These are phyloP conservation scores for Vachellia pachyceras DNA, from an alignment of 306 rosid genomes.

Conservation along the genomic window DNA sequence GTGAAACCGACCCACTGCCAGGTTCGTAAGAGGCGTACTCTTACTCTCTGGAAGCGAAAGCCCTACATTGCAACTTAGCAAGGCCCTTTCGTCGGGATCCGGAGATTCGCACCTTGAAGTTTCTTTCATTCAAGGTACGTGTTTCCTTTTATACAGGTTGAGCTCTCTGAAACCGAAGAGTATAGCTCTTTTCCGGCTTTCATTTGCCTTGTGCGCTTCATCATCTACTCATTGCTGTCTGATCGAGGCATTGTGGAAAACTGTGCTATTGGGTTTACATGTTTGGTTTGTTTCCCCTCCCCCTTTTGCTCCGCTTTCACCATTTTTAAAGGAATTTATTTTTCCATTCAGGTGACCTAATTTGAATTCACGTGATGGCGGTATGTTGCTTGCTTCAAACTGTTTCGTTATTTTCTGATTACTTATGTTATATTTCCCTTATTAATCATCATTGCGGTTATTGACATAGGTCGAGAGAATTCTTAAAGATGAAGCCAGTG, in stretches of 20 bases:
- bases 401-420: background rate
- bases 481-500: slow-evolving; percentile 92
- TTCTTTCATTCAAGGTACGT: slow-evolving; percentile 37
- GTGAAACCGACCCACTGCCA: too few species aligned
- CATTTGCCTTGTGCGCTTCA: background rate
- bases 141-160: background rate
- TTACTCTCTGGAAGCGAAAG: background rate
- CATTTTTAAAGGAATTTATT: slow-evolving; percentile 6
- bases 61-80: slow-evolving; percentile 33
- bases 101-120: background rate
- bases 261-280: background rate
- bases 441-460: slow-evolving; percentile 28
- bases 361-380: slow-evolving; percentile 55
- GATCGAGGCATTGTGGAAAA: background rate
- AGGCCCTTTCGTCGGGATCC: slow-evolving; percentile 43
- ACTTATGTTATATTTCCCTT: background rate
- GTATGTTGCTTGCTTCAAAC: slow-evolving; percentile 51
- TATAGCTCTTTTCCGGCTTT: slow-evolving; percentile 23
- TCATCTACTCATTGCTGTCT: background rate
- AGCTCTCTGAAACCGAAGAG: slow-evolving; percentile 31
- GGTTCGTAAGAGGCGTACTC: too few species aligned
- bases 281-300: background rate
- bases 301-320: background rate
- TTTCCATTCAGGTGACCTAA: slow-evolving; percentile 39
- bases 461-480: slow-evolving; percentile 66